Percentiles rank a stretch among this genome's conserved stretches.
Evolutionary conservation across 352 stramenopile genomes (phyloP).

Genomic region (Phytopythium mirpurense): DNA sequence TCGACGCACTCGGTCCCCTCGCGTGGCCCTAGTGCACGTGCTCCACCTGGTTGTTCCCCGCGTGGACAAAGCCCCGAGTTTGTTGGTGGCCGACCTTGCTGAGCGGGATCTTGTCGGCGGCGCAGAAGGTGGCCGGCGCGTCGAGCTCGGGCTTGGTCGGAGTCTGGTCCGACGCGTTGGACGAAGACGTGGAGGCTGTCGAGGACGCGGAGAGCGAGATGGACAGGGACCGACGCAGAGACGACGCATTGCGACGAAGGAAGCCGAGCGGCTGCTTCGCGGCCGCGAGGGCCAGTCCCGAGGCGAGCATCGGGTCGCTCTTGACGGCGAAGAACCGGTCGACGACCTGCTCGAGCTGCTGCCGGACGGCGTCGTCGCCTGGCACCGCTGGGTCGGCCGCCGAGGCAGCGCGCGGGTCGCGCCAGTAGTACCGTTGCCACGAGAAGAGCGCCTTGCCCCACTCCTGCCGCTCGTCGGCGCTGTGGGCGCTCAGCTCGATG

Average conservation of each 20-base stretch:
- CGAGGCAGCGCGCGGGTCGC: conserved; percentile 31
- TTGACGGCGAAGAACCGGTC: conserved; percentile 31
- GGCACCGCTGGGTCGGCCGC: conserved; percentile 8
- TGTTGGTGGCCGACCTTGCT: conserved; percentile 20
- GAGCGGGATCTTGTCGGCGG: conserved; percentile 60
- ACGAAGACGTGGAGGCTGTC: conserved; percentile 29
- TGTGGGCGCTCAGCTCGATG: conserved; percentile 60
- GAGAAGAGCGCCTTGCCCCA: conserved; percentile 85
- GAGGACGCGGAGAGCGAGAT: conserved; percentile 46
- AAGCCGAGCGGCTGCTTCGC: conserved; percentile 73
- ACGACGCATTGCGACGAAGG: conserved; percentile 58
- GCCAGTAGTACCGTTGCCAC: conserved; percentile 87
- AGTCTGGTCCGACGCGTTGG: conserved; percentile 24
- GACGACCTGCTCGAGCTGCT: conserved; percentile 48
- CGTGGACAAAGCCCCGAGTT: not conserved
- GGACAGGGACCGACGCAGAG: conserved; percentile 57
- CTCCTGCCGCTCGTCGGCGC: conserved; percentile 65
- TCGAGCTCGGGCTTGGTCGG: conserved; percentile 29
- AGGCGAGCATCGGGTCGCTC: conserved; percentile 11
- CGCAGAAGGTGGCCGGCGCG: conserved; percentile 39
- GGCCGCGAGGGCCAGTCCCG: conserved; percentile 38
- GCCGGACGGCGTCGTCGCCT: conserved; percentile 17
- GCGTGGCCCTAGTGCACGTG: not conserved
- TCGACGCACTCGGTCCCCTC: not conserved
- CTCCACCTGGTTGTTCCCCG: conserved; percentile 7